These are phyloP conservation scores for Pichiaceae sp. DNA, from an alignment of 1,139 yeast species.

Conservation along the genomic window DNA sequence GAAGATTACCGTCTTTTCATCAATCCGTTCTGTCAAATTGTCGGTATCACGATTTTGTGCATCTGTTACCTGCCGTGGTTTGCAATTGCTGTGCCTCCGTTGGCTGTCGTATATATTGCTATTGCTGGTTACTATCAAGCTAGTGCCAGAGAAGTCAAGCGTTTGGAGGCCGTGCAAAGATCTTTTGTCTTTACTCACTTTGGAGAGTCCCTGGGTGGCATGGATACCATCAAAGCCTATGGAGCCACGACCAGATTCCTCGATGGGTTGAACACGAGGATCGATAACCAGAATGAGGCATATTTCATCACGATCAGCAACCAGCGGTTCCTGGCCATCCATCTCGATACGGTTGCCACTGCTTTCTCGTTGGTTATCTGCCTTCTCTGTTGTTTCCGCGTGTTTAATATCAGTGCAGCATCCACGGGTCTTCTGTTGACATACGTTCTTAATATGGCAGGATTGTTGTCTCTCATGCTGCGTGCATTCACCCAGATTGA, in stretches of 20 bases:
- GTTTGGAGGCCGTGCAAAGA: constrained; percentile 70
- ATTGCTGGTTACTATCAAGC: constrained; percentile 61
- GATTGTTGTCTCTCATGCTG: constrained; percentile 38
- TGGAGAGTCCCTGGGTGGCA: constrained; percentile 67
- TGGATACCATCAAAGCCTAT: constrained; percentile 56
- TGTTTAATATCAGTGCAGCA: constrained; percentile 54
- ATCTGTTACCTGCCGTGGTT: constrained; percentile 67
- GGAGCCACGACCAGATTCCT: constrained; percentile 41
- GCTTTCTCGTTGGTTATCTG: constrained; percentile 40
- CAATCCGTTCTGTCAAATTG: constrained; percentile 42
- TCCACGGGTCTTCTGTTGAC: constrained; percentile 67
- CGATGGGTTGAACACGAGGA: constrained; percentile 35
- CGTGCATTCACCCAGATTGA: constrained; percentile 44
- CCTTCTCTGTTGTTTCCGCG: constrained; percentile 54
- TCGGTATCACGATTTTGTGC: constrained; percentile 61
- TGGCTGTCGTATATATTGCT: constrained; percentile 36
- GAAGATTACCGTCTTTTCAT: constrained; percentile 42
- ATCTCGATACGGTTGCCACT: constrained; percentile 49
- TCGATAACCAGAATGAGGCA: constrained; percentile 66
- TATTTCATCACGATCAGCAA: constrained; percentile 56
- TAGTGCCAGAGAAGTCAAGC: constrained; percentile 70
- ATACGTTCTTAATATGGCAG: constrained; percentile 44
- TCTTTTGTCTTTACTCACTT: constrained; percentile 73
- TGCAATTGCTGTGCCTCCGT: constrained; percentile 49
- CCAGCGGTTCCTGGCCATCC: constrained; percentile 75